Base-by-base conservation (phyloP, 2,329 filamentous ascomycete species). In the Furcasterigmium furcatum region DNA sequence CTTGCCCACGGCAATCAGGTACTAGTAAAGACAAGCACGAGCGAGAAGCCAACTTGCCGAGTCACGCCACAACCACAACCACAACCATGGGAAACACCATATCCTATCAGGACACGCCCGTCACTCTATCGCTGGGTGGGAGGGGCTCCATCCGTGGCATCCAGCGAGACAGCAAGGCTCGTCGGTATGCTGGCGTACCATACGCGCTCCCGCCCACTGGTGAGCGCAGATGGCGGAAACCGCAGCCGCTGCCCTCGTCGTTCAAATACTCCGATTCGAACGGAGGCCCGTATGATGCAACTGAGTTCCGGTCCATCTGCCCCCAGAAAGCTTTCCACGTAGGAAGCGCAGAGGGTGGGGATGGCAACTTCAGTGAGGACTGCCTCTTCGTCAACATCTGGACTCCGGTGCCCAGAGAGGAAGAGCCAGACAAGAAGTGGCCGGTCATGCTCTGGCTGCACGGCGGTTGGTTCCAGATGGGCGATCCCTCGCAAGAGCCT, bases 331-430 rank as follows among this genome's bases (percentile, higher is more conserved):
- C 53, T 13, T 70, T 60, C 24, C 44, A 54, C 4, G 40, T 60
- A 4, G 52, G 54, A 5, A 55, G 60, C 10, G 55, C 58, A 3
- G 53, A 58, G n/a, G 49, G 51, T 3, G 57, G 52, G 9, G 48
- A 51, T 2, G 55, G 59, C 5, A 43, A 46, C 5, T 67, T 65
- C 46, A 61, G 62, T 14, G 74, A 77, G 48, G 74, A 77, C 53
- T 77, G 74, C 41, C 57, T 77, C 34, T 67, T 68, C 29, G 59
- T 71, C 38, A 76, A 77, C 44, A 65, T 77, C 46, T 77, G 70
- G 70, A 67, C 66, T 0, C 73, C 73, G 0, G 61, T 65, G 34
- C 55, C 22, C 5, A 47, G 47, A 25, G 18, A 27, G 52, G 32
- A 35, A 13, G 32, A 19, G 9, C 5, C 14, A 9, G 18, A 35